These are phyloP conservation scores for Climacium dendroides DNA, from an alignment of 225 moss, liverwort and hornwort species.

Conservation along the genomic window DNA sequence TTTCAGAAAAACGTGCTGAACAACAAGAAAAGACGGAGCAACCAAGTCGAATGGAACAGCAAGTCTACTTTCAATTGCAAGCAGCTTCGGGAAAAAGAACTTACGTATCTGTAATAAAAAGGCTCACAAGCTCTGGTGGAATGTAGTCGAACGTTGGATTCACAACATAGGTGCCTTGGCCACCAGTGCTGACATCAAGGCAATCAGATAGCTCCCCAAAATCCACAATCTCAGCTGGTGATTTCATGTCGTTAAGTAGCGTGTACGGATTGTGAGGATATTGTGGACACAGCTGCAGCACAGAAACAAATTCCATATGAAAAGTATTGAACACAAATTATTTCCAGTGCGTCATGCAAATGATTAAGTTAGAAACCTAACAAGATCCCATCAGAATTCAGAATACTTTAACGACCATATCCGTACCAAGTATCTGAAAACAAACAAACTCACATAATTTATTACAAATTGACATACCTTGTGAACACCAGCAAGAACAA, in stretches of 20 bases:
- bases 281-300: constrained; percentile 78
- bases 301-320: background rate
- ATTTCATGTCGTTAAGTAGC: constrained; percentile 84
- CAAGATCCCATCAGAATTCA: background rate
- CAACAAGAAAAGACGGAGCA: background rate
- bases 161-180: constrained; percentile 52
- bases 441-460: background rate
- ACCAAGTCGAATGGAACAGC: background rate
- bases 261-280: constrained; percentile 95
- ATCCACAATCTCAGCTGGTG: constrained; percentile 84
- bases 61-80: background rate
- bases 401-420: background rate
- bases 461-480: constrained; percentile 39
- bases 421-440: background rate
- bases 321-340: background rate
- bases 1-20: background rate
- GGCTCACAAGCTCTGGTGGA: constrained; percentile 97
- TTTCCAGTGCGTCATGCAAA: background rate
- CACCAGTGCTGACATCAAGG: constrained; percentile 58
- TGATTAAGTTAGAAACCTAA: background rate
- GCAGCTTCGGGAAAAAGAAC: background rate
- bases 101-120: constrained; percentile 99
- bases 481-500: constrained; percentile 94
- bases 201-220: constrained; percentile 87
- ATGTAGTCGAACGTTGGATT: constrained; percentile 95